Evolutionary conservation across 768 basidiomycete species (phyloP).

Genomic region (Floccularia luteovirens): DNA sequence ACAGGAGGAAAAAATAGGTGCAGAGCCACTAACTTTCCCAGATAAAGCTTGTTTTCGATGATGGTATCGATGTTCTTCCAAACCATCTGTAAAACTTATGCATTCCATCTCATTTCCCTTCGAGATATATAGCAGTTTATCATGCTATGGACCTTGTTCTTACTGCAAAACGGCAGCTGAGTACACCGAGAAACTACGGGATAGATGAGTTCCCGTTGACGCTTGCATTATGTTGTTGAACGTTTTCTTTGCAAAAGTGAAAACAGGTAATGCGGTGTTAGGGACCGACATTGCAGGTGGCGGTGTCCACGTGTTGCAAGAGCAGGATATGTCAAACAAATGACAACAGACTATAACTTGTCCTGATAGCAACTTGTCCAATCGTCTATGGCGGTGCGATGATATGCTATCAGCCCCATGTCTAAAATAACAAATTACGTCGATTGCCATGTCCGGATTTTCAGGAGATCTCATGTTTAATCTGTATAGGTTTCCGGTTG

Average conservation of each 20-base stretch:
- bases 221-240: slow-evolving; percentile 13
- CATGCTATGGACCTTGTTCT: slow-evolving; percentile 9
- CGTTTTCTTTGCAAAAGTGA: slow-evolving; percentile 3
- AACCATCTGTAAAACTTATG: slow-evolving; percentile 27
- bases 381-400: slow-evolving; percentile 16
- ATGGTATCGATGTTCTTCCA: slow-evolving; percentile 67
- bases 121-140: too few species aligned
- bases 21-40: slow-evolving; percentile 60
- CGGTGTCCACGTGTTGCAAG: slow-evolving; percentile 17
- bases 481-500: too few species aligned
- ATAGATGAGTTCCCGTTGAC: slow-evolving; percentile 16
- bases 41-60: slow-evolving; percentile 57
- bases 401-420: too few species aligned
- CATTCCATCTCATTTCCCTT: slow-evolving; percentile 8
- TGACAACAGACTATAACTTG: slow-evolving; percentile 11
- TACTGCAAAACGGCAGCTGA: slow-evolving; percentile 1
- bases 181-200: slow-evolving; percentile 10
- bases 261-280: slow-evolving; percentile 22
- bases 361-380: slow-evolving; percentile 13
- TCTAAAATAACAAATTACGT: too few species aligned
- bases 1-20: slow-evolving; percentile 10
- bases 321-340: slow-evolving; percentile 9
- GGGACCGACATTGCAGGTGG: slow-evolving; percentile 14
- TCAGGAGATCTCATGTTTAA: too few species aligned
- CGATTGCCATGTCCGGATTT: too few species aligned